Conservation (phyloP, 1,284 basidiomycete genomes). For the Phellinidium pouzarii region DNA sequence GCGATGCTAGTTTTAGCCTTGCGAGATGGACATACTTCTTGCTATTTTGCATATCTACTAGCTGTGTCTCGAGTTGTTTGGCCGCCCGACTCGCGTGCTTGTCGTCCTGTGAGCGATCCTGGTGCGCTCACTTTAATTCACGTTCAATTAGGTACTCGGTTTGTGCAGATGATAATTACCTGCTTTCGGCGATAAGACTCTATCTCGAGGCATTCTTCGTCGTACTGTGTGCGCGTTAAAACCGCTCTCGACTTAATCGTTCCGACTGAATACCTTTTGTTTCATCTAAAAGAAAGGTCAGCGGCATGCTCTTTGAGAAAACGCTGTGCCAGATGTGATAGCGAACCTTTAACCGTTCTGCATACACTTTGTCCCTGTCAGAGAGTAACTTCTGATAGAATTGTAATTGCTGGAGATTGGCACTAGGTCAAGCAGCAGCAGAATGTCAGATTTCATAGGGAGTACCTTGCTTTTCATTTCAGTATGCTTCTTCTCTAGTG, state of each 20-base stretch:
- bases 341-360: constrained; percentile 61
- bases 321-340: constrained; percentile 7
- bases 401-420: constrained; percentile 45
- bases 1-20: constrained; percentile 7
- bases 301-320: constrained; percentile 2
- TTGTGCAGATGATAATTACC: constrained; percentile 32
- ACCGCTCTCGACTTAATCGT: constrained; percentile 9
- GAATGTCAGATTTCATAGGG: constrained; percentile 4
- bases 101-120: constrained; percentile 67
- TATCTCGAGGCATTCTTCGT: constrained; percentile 67
- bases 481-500: constrained; percentile 55
- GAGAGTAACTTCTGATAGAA: constrained; percentile 66
- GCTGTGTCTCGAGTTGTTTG: constrained; percentile 68
- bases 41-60: constrained; percentile 67
- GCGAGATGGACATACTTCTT: constrained; percentile 54
- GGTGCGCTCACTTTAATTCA: constrained; percentile 4
- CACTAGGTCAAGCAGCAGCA: not conserved
- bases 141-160: constrained; percentile 4
- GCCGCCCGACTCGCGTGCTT: constrained; percentile 67
- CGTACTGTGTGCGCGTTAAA: constrained; percentile 45
- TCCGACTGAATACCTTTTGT: constrained; percentile 52
- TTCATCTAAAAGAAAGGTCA: constrained; percentile 44
- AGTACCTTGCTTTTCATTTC: constrained; percentile 60
- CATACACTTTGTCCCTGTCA: constrained; percentile 62
- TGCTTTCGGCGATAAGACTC: constrained; percentile 71